Conservation (phyloP, 2,329 filamentous ascomycete genomes). For the Truncatella angustata region DNA sequence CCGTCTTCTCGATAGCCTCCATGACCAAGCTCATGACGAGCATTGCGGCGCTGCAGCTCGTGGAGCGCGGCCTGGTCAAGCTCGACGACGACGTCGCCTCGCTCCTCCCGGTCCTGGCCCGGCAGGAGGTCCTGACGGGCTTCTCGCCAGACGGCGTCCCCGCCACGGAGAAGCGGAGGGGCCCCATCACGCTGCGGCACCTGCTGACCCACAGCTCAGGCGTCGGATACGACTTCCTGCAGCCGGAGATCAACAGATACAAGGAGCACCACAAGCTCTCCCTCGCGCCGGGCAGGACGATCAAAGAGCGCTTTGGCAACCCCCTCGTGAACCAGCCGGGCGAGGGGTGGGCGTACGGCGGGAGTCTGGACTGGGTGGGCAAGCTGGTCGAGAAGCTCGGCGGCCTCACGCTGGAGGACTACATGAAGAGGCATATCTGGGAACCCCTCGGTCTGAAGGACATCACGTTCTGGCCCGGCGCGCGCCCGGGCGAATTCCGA, state of each 20-base stretch:
- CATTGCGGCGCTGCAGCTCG: constrained; percentile 43
- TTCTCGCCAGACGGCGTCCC: constrained; percentile 36
- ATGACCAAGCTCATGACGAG: constrained; percentile 43
- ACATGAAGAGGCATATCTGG: constrained; percentile 21
- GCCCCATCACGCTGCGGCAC: constrained; percentile 42
- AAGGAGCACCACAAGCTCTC: not conserved
- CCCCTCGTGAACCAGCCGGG: constrained; percentile 46
- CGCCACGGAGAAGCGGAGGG: constrained; percentile 22
- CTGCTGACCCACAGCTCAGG: constrained; percentile 48
- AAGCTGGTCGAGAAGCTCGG: constrained; percentile 29
- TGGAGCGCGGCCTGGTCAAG: constrained; percentile 42
- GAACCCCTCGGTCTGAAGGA: constrained; percentile 16
- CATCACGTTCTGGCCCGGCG: constrained; percentile 20
- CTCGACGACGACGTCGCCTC: constrained; percentile 44
- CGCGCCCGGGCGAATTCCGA: constrained; percentile 14
- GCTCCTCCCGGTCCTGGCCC: constrained; percentile 41
- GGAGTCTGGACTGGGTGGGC: constrained; percentile 40
- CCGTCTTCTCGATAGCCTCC: constrained; percentile 32
- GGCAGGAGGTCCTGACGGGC: constrained; percentile 40
- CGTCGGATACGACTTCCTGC: constrained; percentile 36
- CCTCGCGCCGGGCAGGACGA: not conserved
- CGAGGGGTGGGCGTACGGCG: constrained; percentile 38
- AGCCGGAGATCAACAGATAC: constrained; percentile 6
- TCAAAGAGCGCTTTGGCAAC: constrained; percentile 28
- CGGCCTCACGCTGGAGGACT: constrained; percentile 19